These are phyloP conservation scores for Hyphopichia buzzinii DNA, from an alignment of 1,139 yeast genomes.

Conservation along the genomic window DNA sequence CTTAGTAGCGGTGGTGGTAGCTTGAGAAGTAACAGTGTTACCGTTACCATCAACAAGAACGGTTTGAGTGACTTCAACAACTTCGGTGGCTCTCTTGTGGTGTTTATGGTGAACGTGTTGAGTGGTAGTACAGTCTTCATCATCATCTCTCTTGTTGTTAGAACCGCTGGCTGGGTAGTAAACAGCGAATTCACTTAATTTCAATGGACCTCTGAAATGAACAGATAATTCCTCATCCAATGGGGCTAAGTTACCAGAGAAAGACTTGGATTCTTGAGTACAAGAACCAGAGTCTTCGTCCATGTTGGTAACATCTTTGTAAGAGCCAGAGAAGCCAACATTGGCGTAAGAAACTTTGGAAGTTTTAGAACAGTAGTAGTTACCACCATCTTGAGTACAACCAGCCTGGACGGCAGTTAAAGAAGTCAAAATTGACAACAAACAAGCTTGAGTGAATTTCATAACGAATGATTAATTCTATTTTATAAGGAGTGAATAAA, in stretches of 20 bases:
- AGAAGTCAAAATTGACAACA: constrained; percentile 10
- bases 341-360: constrained; percentile 64
- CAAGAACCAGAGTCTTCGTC: constrained; percentile 50
- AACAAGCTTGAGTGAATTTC: constrained; percentile 13
- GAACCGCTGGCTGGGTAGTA: constrained; percentile 47
- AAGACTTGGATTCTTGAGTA: constrained; percentile 47
- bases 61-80: constrained; percentile 73
- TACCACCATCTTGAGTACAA: constrained; percentile 57
- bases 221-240: constrained; percentile 70
- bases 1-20: constrained; percentile 20
- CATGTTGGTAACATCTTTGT: constrained; percentile 55
- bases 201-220: constrained; percentile 77
- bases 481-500: not conserved
- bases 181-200: constrained; percentile 61
- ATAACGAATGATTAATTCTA: constrained; percentile 4
- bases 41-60: constrained; percentile 63
- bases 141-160: constrained; percentile 29
- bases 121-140: constrained; percentile 39
- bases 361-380: constrained; percentile 78
- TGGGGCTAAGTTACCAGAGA: constrained; percentile 67
- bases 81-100: constrained; percentile 60
- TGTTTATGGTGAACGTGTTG: constrained; percentile 56
- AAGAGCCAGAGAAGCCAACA: constrained; percentile 68
- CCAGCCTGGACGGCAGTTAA: constrained; percentile 15
- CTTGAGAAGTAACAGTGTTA: constrained; percentile 37